Base-by-base conservation (phyloP, 2,329 filamentous ascomycete genomes). In the Chrysoporthe cubensis region DNA sequence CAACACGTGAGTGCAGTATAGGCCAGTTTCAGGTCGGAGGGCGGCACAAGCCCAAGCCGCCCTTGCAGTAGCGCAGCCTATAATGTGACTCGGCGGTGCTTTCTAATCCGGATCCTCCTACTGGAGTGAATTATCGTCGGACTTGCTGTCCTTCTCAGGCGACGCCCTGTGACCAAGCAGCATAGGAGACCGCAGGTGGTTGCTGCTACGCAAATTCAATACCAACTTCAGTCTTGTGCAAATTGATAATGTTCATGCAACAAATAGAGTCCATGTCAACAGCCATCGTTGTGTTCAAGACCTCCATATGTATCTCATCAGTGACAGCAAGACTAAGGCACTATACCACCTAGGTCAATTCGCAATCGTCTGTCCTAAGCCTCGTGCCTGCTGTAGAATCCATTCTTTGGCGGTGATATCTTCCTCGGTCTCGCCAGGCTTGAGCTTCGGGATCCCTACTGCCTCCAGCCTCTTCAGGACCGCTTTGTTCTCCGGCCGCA, bases 321-420 rank as follows among this genome's bases (percentile, higher is more conserved):
- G 26, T 26, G 26, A 26, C 26, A 26, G 26, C 26, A 26, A 26
- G 26, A 26, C 26, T 26, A 26, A 26, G 26, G 26, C 26, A 26
- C 37, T 9, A 40, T 54, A 7, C 26, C 3, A 13, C 5, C n/a
- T 9, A 37, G 21, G 4, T 66, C 26, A 66, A 16, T 63, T 32
- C 16, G 58, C 58, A 54, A 69, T 60, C 9, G 59, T n/a, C 40
- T 56, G 52, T 3, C 68, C 68, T 32, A 70, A n/a, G 0, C 60
- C 67, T 42, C 44, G 44, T 1, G 64, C 57, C 46, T 70, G 66
- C 21, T 59, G 32, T 6, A 70, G 16, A 13, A 72, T 71, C 71
- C 71, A 72, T 4, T 68, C 68, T 46, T 69, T 66, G 9, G 62
- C 66, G 3, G 68, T 69, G 42, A 67, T 68, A 54, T 71, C 65